Conservation (phyloP, 768 basidiomycete species). For the Paxillus involutus region DNA sequence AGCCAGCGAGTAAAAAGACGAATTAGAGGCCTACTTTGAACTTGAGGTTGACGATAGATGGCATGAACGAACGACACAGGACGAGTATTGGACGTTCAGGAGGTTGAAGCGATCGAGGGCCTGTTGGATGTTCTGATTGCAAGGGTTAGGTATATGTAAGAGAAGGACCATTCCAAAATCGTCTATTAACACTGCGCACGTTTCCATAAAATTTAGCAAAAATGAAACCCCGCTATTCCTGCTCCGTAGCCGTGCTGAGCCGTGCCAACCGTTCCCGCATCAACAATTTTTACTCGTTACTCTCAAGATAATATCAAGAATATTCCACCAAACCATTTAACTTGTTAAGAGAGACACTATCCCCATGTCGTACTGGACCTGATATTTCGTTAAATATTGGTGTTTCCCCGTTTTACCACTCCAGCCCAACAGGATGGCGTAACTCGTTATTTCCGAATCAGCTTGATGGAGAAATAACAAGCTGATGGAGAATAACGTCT, state of each 20-base stretch:
- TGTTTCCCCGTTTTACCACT: constrained; percentile 10
- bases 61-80: constrained; percentile 43
- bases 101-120: constrained; percentile 16
- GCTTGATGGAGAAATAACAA: background rate
- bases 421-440: constrained; percentile 10
- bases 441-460: background rate
- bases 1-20: background rate
- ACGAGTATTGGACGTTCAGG: constrained; percentile 1
- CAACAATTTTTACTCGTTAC: background rate
- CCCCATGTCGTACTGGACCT: background rate
- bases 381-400: background rate
- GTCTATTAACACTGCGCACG: constrained; percentile 18
- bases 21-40: constrained; percentile 57
- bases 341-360: background rate
- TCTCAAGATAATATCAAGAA: background rate
- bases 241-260: constrained; percentile 19
- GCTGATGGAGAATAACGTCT: background rate
- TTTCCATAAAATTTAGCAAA: constrained; percentile 25
- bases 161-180: constrained; percentile 12
- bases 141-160: constrained; percentile 20
- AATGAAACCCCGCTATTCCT: constrained; percentile 35
- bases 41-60: constrained; percentile 84
- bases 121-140: constrained; percentile 8
- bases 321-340: background rate
- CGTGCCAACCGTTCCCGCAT: background rate